Percentiles rank a stretch among this genome's conserved stretches.
These are phyloP conservation scores for Tetrahymena borealis DNA, from an alignment of 73 alveolate species.

Conservation along the genomic window DNA sequence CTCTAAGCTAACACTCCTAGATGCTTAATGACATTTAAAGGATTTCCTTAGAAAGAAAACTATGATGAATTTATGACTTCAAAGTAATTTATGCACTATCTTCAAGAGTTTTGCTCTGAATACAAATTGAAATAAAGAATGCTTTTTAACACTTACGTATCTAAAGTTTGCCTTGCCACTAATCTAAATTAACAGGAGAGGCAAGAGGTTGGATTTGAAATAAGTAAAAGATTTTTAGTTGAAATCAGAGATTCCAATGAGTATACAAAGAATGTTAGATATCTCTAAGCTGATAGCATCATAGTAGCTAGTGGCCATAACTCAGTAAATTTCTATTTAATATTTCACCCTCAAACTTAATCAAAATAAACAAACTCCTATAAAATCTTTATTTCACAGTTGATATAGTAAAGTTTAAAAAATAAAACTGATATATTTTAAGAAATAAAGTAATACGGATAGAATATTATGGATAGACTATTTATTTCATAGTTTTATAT, in stretches of 20 bases:
- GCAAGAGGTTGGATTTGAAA: not conserved
- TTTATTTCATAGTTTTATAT: too few relatives aligned
- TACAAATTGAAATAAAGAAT: not conserved
- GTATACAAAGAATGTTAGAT: not conserved
- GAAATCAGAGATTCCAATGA: not conserved
- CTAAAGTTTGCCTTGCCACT: not conserved
- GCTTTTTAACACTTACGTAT: not conserved
- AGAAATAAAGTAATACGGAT: too few relatives aligned
- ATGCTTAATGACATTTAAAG: not conserved
- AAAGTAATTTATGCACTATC: not conserved
- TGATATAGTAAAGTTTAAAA: too few relatives aligned
- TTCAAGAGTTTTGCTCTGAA: not conserved
- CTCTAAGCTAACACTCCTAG: not conserved
- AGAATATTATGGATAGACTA: too few relatives aligned
- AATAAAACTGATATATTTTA: too few relatives aligned
- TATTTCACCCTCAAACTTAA: too few relatives aligned
- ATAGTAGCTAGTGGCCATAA: not conserved
- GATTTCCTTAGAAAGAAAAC: not conserved
- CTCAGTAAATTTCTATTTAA: not conserved
- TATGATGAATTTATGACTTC: not conserved
- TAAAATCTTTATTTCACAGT: too few relatives aligned
- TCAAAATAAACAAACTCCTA: too few relatives aligned
- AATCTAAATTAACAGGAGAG: not conserved
- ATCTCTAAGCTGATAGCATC: not conserved
- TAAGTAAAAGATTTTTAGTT: not conserved